Evolutionary conservation across 768 basidiomycete species (phyloP).

Genomic region (Tylopilus plumbeoviolaceoides): DNA sequence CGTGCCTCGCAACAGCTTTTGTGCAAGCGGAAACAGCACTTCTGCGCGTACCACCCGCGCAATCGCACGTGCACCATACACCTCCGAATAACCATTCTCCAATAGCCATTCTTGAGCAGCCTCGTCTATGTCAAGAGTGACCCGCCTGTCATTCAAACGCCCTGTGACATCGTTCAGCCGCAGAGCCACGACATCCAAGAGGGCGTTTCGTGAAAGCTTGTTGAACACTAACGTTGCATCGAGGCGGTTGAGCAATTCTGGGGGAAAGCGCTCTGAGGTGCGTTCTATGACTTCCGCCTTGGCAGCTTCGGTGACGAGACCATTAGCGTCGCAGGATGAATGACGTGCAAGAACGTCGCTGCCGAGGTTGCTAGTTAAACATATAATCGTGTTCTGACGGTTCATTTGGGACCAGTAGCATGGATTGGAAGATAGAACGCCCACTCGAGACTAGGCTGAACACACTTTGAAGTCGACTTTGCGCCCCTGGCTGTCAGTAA

Average conservation of each 20-base stretch:
- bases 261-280: constrained; percentile 79
- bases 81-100: constrained; percentile 56
- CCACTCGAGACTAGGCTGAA: neutral
- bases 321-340: constrained; percentile 56
- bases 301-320: constrained; percentile 59
- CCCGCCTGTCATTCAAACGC: constrained; percentile 59
- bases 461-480: constrained; percentile 85
- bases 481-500: constrained; percentile 89
- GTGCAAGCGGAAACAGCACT: constrained; percentile 79
- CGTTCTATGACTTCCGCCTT: constrained; percentile 66
- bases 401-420: neutral
- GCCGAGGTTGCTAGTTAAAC: constrained; percentile 85
- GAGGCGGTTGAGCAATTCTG: constrained; percentile 85
- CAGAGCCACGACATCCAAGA: constrained; percentile 74
- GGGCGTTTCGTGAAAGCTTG: constrained; percentile 71
- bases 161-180: constrained; percentile 71
- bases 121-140: constrained; percentile 66
- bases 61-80: constrained; percentile 86
- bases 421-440: neutral
- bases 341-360: constrained; percentile 71
- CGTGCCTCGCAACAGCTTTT: constrained; percentile 73
- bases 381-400: constrained; percentile 83
- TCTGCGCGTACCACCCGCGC: constrained; percentile 81
- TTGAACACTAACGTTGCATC: constrained; percentile 90
- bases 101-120: constrained; percentile 67